A percentile compares a stretch with the other conserved stretches of the same genome.
Evolutionary conservation across 2,329 filamentous ascomycete species (phyloP).

Genomic region (Beauveria brongniartii): DNA sequence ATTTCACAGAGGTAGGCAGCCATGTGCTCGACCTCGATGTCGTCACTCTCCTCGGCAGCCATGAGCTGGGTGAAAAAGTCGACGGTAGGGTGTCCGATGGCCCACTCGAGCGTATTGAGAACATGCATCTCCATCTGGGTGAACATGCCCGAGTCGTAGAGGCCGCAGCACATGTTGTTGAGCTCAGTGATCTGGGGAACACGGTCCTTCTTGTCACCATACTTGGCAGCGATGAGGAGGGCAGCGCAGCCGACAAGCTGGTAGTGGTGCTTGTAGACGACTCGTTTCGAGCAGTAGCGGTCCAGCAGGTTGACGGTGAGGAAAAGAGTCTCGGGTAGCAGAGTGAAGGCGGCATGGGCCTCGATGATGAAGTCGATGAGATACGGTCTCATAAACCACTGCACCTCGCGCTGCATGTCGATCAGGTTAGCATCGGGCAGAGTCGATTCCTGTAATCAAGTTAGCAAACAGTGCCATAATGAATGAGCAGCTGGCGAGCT

Average conservation of each 20-base stretch:
- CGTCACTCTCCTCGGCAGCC: constrained; percentile 67
- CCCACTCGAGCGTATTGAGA: constrained; percentile 93
- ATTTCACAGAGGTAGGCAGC: constrained; percentile 91
- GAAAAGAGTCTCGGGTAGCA: constrained; percentile 91
- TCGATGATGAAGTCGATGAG: constrained; percentile 97
- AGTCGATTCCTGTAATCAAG: constrained; percentile 57
- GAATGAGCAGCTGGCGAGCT: not conserved
- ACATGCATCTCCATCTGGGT: constrained; percentile 99
- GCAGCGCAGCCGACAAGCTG: constrained; percentile 95
- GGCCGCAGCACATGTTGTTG: constrained; percentile 97
- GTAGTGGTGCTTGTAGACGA: constrained; percentile 99
- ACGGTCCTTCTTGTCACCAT: constrained; percentile 95
- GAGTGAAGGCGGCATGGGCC: constrained; percentile 88
- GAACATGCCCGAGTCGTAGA: constrained; percentile 99
- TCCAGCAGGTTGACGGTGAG: constrained; percentile 94
- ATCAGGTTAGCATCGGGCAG: constrained; percentile 95
- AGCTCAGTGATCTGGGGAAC: constrained; percentile 96
- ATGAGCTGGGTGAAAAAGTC: constrained; percentile 89
- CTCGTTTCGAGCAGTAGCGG: constrained; percentile 92
- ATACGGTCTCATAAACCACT: constrained; percentile 99
- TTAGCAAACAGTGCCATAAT: constrained; percentile 23
- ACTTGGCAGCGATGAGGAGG: constrained; percentile 94
- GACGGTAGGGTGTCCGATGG: constrained; percentile 89
- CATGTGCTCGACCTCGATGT: constrained; percentile 90
- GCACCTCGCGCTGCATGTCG: constrained; percentile 97